Conservation (phyloP, 2,329 filamentous ascomycete species). For the Hymenoscyphus fraxineus region DNA sequence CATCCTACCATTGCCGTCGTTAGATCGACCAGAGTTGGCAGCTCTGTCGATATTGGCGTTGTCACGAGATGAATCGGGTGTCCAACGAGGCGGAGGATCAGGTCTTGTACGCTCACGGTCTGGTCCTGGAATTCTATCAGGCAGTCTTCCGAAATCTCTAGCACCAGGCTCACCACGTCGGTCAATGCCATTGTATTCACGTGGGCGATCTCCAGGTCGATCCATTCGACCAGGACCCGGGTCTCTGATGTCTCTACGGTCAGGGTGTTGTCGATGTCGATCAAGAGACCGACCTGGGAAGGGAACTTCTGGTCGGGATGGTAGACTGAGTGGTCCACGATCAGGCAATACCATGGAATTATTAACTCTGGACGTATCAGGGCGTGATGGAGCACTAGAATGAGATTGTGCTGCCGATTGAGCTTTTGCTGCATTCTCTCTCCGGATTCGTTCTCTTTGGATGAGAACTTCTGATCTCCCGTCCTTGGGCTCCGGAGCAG, state of each 20-base stretch:
- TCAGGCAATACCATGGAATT: conserved; percentile 18
- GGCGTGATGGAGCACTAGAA: conserved; percentile 22
- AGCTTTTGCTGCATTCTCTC: conserved; percentile 29
- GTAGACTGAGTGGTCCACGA: conserved; percentile 27
- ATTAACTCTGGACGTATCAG: conserved; percentile 23
- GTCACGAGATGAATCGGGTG: conserved; percentile 29
- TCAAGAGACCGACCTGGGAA: conserved; percentile 32
- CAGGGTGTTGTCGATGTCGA: conserved; percentile 30
- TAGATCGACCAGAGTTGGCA: conserved; percentile 21
- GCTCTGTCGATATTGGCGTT: conserved; percentile 30
- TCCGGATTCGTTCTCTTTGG: conserved; percentile 29
- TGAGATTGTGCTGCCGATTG: conserved; percentile 19
- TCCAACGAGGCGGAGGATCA: conserved; percentile 32
- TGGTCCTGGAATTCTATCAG: conserved; percentile 23
- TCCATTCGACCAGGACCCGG: conserved; percentile 25
- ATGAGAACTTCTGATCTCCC: conserved; percentile 29
- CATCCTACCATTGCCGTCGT: conserved; percentile 28
- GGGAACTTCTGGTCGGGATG: conserved; percentile 34
- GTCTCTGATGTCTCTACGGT: conserved; percentile 33
- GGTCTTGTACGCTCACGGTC: conserved; percentile 30
- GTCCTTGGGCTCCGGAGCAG: conserved; percentile 6
- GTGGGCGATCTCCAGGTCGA: conserved; percentile 29
- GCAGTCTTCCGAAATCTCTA: conserved; percentile 29
- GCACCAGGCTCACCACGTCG: conserved; percentile 27
- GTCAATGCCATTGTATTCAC: conserved; percentile 30